Conservation (phyloP, 73 alveolate genomes). For the Breviolum minutum region DNA sequence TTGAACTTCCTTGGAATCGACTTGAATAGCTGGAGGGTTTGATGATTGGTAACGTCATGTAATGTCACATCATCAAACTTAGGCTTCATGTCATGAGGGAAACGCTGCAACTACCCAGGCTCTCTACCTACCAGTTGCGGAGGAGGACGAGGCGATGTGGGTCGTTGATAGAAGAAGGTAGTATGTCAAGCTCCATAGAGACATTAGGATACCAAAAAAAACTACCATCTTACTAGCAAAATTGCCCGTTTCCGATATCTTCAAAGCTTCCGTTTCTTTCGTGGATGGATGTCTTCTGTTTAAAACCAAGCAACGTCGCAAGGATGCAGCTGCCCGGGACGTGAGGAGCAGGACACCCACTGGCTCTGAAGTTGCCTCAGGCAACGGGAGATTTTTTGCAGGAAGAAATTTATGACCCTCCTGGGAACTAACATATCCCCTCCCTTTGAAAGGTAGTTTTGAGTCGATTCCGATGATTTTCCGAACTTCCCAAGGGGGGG, state of each 20-base stretch:
- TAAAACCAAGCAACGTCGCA: background rate
- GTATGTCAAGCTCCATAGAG: background rate
- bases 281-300: background rate
- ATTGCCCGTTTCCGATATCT: no score
- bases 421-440: no score
- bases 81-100: no score
- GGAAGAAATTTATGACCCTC: background rate
- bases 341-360: slow-evolving; percentile 27
- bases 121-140: slow-evolving; percentile 5
- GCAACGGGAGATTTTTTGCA: background rate
- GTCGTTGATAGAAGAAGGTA: background rate
- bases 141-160: background rate
- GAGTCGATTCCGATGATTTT: no score
- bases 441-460: no score
- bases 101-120: background rate
- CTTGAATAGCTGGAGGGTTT: no score
- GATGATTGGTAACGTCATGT: no score
- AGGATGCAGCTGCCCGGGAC: slow-evolving; percentile 28
- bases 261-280: background rate
- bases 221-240: no score
- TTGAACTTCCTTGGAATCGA: no score
- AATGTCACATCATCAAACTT: no score
- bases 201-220: no score
- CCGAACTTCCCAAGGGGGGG: background rate
- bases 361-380: background rate